A percentile compares a stretch with the other conserved stretches of the same genome.
Evolutionary conservation across 371 early-diverging fungal genomes (phyloP).

Genomic region (Mycotypha africana): DNA sequence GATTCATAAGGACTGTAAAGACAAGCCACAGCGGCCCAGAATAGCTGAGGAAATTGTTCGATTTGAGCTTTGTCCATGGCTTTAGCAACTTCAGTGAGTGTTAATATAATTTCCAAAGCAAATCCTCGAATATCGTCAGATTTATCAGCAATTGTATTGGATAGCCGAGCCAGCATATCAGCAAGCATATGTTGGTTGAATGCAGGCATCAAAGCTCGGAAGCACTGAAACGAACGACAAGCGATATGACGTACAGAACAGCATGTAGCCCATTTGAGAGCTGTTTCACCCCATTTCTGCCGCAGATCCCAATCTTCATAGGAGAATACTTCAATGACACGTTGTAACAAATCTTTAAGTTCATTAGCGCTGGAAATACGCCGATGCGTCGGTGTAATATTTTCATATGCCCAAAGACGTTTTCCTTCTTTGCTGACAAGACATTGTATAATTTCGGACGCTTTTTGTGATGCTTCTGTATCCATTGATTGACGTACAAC

Average conservation of each 20-base stretch:
- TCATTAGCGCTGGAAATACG: slow-evolving; percentile 41
- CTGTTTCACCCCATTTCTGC: slow-evolving; percentile 83
- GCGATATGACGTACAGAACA: slow-evolving; percentile 91
- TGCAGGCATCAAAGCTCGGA: slow-evolving; percentile 71
- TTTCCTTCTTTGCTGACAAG: slow-evolving; percentile 70
- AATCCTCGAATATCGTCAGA: slow-evolving; percentile 82
- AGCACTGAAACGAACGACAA: slow-evolving; percentile 84
- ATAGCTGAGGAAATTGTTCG: slow-evolving; percentile 70
- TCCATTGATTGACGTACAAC: slow-evolving; percentile 57
- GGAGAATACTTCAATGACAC: slow-evolving; percentile 50
- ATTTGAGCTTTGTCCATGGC: slow-evolving; percentile 52
- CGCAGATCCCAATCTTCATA: slow-evolving; percentile 62
- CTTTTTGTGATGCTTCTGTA: slow-evolving; percentile 49
- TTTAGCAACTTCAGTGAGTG: slow-evolving; percentile 63
- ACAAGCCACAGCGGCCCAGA: slow-evolving; percentile 79
- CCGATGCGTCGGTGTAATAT: slow-evolving; percentile 59
- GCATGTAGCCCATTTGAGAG: slow-evolving; percentile 86
- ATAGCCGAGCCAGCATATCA: slow-evolving; percentile 77
- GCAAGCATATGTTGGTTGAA: slow-evolving; percentile 79
- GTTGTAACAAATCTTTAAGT: slow-evolving; percentile 29
- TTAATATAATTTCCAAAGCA: slow-evolving; percentile 78
- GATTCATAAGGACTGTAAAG: slow-evolving; percentile 74
- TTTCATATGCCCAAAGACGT: slow-evolving; percentile 78
- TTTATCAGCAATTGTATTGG: slow-evolving; percentile 80
- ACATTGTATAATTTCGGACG: slow-evolving; percentile 58